phyloP scores from a whole-genome alignment of 163 green algal genomes.

The Prototheca stagnorum region DNA sequence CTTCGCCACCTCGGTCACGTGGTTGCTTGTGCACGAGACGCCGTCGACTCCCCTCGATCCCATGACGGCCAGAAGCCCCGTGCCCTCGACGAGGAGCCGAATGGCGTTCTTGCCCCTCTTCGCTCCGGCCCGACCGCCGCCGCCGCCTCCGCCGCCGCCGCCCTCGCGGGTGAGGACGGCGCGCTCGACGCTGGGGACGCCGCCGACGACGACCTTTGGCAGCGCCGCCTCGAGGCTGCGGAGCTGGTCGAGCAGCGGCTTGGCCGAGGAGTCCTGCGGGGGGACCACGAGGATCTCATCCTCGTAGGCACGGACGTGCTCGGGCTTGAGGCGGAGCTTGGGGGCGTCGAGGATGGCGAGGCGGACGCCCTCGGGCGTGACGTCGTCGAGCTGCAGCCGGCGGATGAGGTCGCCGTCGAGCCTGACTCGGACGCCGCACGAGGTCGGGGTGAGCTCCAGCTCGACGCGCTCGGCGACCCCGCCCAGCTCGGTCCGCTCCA shows the following conservation, averaged over 20 bases:
- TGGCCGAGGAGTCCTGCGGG: slow-evolving; percentile 1
- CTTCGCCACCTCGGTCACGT: slow-evolving; percentile 74
- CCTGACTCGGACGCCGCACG: slow-evolving; percentile 4
- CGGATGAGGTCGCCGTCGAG: slow-evolving; percentile 12
- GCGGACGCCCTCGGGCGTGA: slow-evolving; percentile 39
- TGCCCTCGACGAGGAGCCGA: slow-evolving; percentile 77
- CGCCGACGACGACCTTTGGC: slow-evolving; percentile 45
- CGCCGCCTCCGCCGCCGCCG: slow-evolving; percentile 8
- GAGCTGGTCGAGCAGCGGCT: slow-evolving; percentile 27
- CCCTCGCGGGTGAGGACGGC: slow-evolving; percentile 69
- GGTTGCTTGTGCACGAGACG: slow-evolving; percentile 64
- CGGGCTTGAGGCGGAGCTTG: slow-evolving; percentile 76
- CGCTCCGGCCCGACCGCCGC: too few species aligned
- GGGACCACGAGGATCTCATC: slow-evolving; percentile 6
- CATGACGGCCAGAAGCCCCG: slow-evolving; percentile 59
- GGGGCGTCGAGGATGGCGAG: slow-evolving; percentile 17
- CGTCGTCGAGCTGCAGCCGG: slow-evolving; percentile 60
- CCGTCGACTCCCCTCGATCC: slow-evolving; percentile 53
- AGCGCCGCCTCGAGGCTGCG: slow-evolving; percentile 32
- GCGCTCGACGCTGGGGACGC: slow-evolving; percentile 70
- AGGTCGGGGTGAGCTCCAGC: slow-evolving; percentile 19
- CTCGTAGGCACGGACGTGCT: slow-evolving; percentile 33
- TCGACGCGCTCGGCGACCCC: slow-evolving; percentile 45
- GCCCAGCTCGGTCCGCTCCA: slow-evolving; percentile 81
- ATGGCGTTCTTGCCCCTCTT: slow-evolving; percentile 23